phyloP scores from a whole-genome alignment of 2,329 filamentous ascomycete genomes.

The Macroventuria anomochaeta region DNA sequence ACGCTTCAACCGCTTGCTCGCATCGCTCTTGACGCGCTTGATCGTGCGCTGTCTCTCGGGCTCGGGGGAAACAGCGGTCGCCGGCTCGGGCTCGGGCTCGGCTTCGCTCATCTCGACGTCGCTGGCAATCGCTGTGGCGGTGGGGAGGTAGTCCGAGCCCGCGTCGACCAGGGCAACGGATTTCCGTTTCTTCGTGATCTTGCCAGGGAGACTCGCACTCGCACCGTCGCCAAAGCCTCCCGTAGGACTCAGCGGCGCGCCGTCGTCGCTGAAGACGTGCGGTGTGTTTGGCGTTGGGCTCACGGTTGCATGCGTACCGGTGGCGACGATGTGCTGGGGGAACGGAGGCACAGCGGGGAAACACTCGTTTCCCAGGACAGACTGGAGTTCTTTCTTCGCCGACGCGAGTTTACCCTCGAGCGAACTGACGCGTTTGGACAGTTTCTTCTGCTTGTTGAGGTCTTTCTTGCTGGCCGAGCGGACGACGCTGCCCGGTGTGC shows the following conservation, averaged over 20 bases:
- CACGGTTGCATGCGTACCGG: background rate
- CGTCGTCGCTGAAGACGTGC: slow-evolving; percentile 31
- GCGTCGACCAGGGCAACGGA: slow-evolving; percentile 34
- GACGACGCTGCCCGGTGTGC: slow-evolving; percentile 47
- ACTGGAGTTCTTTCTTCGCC: slow-evolving; percentile 61
- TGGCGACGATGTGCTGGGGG: slow-evolving; percentile 12
- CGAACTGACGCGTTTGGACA: slow-evolving; percentile 66
- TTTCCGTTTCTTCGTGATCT: slow-evolving; percentile 51
- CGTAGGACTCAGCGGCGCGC: slow-evolving; percentile 21
- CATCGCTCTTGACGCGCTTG: slow-evolving; percentile 25
- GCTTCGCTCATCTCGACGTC: slow-evolving; percentile 26
- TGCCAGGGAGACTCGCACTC: slow-evolving; percentile 9
- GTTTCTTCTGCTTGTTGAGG: slow-evolving; percentile 62
- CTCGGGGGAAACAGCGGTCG: background rate
- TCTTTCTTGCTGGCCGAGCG: slow-evolving; percentile 63
- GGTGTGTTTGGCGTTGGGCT: slow-evolving; percentile 15
- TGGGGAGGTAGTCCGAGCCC: background rate
- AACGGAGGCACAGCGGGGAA: slow-evolving; percentile 49
- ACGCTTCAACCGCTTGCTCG: slow-evolving; percentile 23
- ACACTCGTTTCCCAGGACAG: slow-evolving; percentile 53
- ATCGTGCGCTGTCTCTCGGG: slow-evolving; percentile 28
- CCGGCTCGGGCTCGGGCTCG: slow-evolving; percentile 12
- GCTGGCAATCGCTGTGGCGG: slow-evolving; percentile 11
- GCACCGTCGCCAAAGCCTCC: background rate
- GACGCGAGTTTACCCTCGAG: slow-evolving; percentile 64